Evolutionary conservation across 768 basidiomycete genomes (phyloP), one percentile per base, ranked within the genome.

Genomic region (Suillus sp.): DNA sequence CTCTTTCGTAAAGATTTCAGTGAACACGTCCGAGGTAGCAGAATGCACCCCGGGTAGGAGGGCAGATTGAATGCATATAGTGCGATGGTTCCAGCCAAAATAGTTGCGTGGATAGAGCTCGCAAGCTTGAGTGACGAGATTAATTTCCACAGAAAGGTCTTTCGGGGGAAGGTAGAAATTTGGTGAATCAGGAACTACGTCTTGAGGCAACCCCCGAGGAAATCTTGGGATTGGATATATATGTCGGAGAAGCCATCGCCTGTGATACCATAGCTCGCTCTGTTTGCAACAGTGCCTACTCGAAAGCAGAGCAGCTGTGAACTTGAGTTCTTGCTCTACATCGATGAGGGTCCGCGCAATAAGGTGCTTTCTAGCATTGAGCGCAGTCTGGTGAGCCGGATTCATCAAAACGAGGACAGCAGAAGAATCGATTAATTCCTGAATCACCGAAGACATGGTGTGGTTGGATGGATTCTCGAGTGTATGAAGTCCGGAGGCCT

Each of bases 81-180:
- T 78, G 69, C 88, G 85, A 67, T 91, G 87, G 1, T 78, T 71
- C 90, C 90, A 91, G 4, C 87, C 88, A 72, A 88, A 84, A 70
- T 91, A 92, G 69, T 91, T 92, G 16, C 90, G 84, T 10, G 86
- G 86, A 69, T 91, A 89, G 6, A 79, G 72, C 67, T 85, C 84
- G 73, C 86, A 86, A 35, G 88, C 84, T 40, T 73, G 72, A 43
- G 79, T 72, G 16, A 81, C 75, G 55, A 86, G 67, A 7, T 69
- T 68, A 45, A 90, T 76, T 70, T 92, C 90, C n/a, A 70, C 63
- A 48, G 71, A 71, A 50, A 87, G 68, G 37, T 67, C 68, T 1
- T 72, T 68, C 25, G 76, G 71, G 27, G 80, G 69, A 51, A 88
- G 67, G 57, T 13, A 58, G 69, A 70, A 27, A 16, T 37, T 56